Evolutionary conservation across 83 land plant species (phyloP).

Genomic region (Thuja plicata): DNA sequence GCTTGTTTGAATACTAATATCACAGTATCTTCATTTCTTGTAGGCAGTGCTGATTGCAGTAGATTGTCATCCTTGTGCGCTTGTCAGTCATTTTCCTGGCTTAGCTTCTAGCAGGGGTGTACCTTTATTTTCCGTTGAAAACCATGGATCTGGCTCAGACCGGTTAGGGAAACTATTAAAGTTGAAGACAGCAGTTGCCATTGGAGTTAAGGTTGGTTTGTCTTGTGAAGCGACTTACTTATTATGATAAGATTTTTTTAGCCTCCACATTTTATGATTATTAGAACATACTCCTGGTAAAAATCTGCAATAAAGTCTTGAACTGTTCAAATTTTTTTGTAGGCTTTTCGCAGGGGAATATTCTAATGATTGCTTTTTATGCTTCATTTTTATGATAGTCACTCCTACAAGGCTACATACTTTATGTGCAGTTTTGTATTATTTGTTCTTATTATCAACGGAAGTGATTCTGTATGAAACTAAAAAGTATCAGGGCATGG

Average conservation of each 20-base stretch:
- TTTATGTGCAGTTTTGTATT: neutral
- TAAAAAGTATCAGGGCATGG: neutral
- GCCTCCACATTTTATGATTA: neutral
- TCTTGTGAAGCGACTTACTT: neutral
- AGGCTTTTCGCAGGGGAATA: neutral
- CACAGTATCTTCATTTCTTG: neutral
- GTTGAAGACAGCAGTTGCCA: slow-evolving; percentile 54
- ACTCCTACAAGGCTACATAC: neutral
- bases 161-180: slow-evolving; percentile 61
- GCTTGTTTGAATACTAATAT: neutral
- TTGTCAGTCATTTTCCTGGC: slow-evolving; percentile 54
- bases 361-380: neutral
- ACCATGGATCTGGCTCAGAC: slow-evolving; percentile 54
- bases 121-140: slow-evolving; percentile 49
- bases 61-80: slow-evolving; percentile 54
- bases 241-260: neutral
- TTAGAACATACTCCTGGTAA: neutral
- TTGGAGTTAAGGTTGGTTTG: slow-evolving; percentile 58
- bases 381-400: neutral
- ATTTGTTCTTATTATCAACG: neutral
- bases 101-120: slow-evolving; percentile 58
- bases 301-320: neutral
- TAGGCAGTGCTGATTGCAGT: slow-evolving; percentile 58
- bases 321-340: neutral
- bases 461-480: neutral